Percentiles rank a stretch among this genome's conserved stretches.
Conservation (phyloP, 768 basidiomycete species). For the Podaxis mareebaensis region DNA sequence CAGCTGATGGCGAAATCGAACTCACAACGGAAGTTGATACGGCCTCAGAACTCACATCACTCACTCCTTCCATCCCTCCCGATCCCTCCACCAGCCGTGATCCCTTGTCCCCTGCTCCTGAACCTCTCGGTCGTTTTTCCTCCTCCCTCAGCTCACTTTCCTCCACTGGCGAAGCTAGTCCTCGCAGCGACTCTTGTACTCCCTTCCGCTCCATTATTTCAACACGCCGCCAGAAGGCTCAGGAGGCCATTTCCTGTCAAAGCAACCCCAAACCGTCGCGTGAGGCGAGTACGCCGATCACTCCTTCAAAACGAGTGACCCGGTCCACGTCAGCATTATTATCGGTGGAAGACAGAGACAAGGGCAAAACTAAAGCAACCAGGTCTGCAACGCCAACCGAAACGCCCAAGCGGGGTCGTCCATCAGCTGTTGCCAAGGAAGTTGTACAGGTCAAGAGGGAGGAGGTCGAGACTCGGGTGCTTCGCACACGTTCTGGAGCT, state of each 20-base stretch:
- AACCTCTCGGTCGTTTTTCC: slow-evolving; percentile 35
- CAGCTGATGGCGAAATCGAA: slow-evolving; percentile 55
- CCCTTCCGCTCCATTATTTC: slow-evolving; percentile 60
- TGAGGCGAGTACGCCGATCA: slow-evolving; percentile 23
- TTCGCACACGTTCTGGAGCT: slow-evolving; percentile 49
- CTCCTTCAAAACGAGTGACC: slow-evolving; percentile 31
- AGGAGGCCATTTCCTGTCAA: slow-evolving; percentile 30
- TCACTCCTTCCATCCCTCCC: slow-evolving; percentile 39
- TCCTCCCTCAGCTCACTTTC: slow-evolving; percentile 46
- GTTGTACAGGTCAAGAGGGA: slow-evolving; percentile 45
- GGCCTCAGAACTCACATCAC: slow-evolving; percentile 46
- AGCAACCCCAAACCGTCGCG: slow-evolving; percentile 17
- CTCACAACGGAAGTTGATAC: slow-evolving; percentile 49
- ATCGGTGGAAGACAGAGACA: slow-evolving; percentile 26
- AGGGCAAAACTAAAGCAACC: slow-evolving; percentile 40
- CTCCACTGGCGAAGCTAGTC: slow-evolving; percentile 33
- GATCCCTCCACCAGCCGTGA: slow-evolving; percentile 31
- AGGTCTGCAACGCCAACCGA: slow-evolving; percentile 27
- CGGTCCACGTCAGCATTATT: slow-evolving; percentile 32
- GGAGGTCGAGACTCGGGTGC: slow-evolving; percentile 51
- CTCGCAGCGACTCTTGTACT: slow-evolving; percentile 33
- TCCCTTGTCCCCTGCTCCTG: slow-evolving; percentile 33
- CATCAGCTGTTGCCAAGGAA: slow-evolving; percentile 28
- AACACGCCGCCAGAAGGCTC: slow-evolving; percentile 56
- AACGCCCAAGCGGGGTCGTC: slow-evolving; percentile 27